Evolutionary conservation across 2,329 filamentous ascomycete genomes (phyloP).

Genomic region (Stemphylium beticola): DNA sequence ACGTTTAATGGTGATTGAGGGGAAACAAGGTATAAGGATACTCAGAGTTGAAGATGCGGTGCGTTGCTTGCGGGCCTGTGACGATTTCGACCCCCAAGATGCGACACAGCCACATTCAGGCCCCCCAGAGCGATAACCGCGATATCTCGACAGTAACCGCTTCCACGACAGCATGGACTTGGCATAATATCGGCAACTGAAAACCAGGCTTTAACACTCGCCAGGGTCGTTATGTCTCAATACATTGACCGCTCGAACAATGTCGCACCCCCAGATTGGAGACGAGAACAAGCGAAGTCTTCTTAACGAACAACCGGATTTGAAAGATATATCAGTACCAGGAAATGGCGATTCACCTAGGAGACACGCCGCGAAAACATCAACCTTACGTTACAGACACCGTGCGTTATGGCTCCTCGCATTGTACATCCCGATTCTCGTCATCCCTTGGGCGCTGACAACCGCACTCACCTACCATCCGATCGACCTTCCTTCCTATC

Average conservation of each 20-base stretch:
- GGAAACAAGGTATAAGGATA: too few relatives aligned
- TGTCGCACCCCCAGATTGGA: neutral
- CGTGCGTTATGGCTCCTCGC: constrained; percentile 3
- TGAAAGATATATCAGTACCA: neutral
- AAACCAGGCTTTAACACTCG: neutral
- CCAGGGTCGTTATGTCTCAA: neutral
- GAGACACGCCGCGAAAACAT: neutral
- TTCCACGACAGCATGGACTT: neutral
- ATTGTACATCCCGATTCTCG: neutral
- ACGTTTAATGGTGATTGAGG: neutral
- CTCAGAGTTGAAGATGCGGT: neutral
- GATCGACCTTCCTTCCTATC: neutral
- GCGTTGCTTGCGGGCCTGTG: neutral
- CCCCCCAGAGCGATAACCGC: neutral
- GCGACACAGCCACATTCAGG: neutral
- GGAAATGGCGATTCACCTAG: neutral
- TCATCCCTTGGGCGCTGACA: neutral
- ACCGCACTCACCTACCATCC: neutral
- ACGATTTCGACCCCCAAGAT: neutral
- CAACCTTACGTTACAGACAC: constrained; percentile 8
- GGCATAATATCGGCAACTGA: neutral
- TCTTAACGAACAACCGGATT: neutral
- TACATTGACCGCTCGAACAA: neutral
- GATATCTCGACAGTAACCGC: neutral
- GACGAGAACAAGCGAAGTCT: neutral